A percentile compares a stretch with the other conserved stretches of the same genome.
phyloP scores from a whole-genome alignment of 768 basidiomycete species.

The Suillus placidus region DNA sequence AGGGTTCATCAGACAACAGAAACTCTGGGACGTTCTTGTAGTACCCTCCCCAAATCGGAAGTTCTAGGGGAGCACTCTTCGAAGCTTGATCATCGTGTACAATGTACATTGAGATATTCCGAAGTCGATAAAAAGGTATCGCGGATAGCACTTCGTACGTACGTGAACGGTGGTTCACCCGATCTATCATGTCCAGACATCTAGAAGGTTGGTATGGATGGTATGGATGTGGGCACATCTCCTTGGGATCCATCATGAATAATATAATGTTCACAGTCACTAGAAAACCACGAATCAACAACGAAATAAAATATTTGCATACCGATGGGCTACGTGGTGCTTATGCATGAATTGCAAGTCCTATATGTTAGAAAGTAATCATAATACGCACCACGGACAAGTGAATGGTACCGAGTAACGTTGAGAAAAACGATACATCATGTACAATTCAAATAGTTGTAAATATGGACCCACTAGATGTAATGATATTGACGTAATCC shows the following conservation, averaged over 20 bases:
- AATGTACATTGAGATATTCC: slow-evolving; percentile 26
- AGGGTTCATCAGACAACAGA: slow-evolving; percentile 8
- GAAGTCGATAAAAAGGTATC: slow-evolving; percentile 35
- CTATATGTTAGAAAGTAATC: background rate
- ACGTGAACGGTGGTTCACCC: slow-evolving; percentile 21
- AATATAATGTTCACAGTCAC: slow-evolving; percentile 29
- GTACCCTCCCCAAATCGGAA: slow-evolving; percentile 25
- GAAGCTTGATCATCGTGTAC: too few relatives aligned
- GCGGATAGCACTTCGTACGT: slow-evolving; percentile 27
- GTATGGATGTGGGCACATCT: slow-evolving; percentile 17
- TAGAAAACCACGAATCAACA: slow-evolving; percentile 30
- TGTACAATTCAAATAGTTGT: too few relatives aligned
- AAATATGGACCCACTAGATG: too few relatives aligned
- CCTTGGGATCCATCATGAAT: slow-evolving; percentile 27
- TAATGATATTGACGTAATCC: too few relatives aligned
- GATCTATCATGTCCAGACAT: slow-evolving; percentile 7
- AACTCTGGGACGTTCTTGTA: slow-evolving; percentile 31
- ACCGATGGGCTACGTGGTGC: slow-evolving; percentile 9
- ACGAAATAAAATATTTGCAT: background rate
- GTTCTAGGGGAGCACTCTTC: slow-evolving; percentile 16
- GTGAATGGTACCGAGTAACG: too few relatives aligned
- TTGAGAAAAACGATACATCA: too few relatives aligned
- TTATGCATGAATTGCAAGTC: slow-evolving; percentile 23
- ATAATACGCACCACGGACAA: too few relatives aligned
- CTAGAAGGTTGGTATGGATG: slow-evolving; percentile 10